Evolutionary conservation across 2,329 filamentous ascomycete genomes (phyloP).

Genomic region (Emericellopsis cladophorae): DNA sequence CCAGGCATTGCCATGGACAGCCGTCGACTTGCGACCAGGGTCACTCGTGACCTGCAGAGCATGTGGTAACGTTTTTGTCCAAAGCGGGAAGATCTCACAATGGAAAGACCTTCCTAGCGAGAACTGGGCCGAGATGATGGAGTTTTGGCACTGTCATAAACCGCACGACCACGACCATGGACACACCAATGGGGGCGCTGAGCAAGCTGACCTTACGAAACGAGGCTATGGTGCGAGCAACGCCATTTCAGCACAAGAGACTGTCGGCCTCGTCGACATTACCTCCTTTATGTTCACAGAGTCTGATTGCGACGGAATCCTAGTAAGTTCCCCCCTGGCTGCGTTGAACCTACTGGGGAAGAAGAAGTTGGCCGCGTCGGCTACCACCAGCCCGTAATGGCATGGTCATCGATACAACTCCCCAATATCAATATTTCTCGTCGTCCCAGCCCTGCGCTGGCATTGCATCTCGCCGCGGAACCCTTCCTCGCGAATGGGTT

Average conservation of each 20-base stretch:
- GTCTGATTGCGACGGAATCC: slow-evolving; percentile 43
- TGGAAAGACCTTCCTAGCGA: slow-evolving; percentile 96
- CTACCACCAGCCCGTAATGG: slow-evolving; percentile 28
- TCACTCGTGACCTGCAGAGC: slow-evolving; percentile 29
- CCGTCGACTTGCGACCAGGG: slow-evolving; percentile 28
- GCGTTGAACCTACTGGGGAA: slow-evolving; percentile 15
- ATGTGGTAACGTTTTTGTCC: slow-evolving; percentile 25
- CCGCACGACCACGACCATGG: slow-evolving; percentile 45
- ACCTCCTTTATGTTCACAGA: slow-evolving; percentile 61
- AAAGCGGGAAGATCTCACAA: slow-evolving; percentile 23
- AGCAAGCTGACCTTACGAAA: slow-evolving; percentile 35
- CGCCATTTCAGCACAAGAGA: slow-evolving; percentile 50
- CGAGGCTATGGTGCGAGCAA: slow-evolving; percentile 81
- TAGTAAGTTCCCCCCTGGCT: slow-evolving; percentile 15
- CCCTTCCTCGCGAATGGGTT: slow-evolving; percentile 32
- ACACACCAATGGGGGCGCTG: slow-evolving; percentile 9
- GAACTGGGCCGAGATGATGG: slow-evolving; percentile 99
- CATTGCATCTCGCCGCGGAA: slow-evolving; percentile 9
- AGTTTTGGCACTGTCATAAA: slow-evolving; percentile 99
- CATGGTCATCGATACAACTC: slow-evolving; percentile 56
- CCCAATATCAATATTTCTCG: slow-evolving; percentile 38
- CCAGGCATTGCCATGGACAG: slow-evolving; percentile 42
- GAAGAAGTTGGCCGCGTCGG: slow-evolving; percentile 52
- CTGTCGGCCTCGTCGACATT: slow-evolving; percentile 69
- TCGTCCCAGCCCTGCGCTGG: slow-evolving; percentile 10